Base-by-base conservation (phyloP, 1,284 basidiomycete species). In the Porphyrellus sp. region DNA sequence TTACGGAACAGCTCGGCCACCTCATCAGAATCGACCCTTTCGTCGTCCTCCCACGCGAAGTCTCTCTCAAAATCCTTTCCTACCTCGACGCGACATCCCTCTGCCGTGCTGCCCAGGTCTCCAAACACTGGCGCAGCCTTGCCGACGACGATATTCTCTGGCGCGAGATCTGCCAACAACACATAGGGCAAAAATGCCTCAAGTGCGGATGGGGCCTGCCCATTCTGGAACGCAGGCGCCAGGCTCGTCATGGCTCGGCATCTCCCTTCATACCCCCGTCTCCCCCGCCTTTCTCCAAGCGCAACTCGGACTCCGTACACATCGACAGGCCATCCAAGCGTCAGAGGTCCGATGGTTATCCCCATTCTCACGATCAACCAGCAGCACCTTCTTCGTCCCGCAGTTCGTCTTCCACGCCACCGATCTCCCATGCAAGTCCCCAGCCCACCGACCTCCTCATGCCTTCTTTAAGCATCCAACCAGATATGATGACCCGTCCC, bases 181-280 rank as follows among this genome's bases (percentile, higher is more conserved):
- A 99, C 61, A 99, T 99, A 52, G 97, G 97, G 44, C 86, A 95
- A 65, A 97, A 96, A 68, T 99, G 96, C 65, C 84, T 85, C 61
- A 98, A 98, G 71, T 99, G 96, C 63, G 96, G 96, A 7, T 99
- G 97, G 96, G 95, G 95, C 16, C 75, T 99, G 34, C 96, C 96
- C 3, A 77, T 98, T 24, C 78, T 99, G 27, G 92, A 97, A 66
- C 86, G 84, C 63, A 81, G 82, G 57, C 77, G 85, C 16, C 71
- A 72, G 7, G 68, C 73, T 34, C 74, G 74, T 67, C 59, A 46
- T 39, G 61, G 59, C 61, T 73, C 75, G 21, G 68, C 74, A 11
- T 71, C 72, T 44, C 68, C 70, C 24, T 59, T 47, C 57, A 8
- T 45, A 0, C 47, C 45, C 24, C 41, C 51, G 23, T 55, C 64